Evolutionary conservation across 371 early-diverging fungal genomes (phyloP).

Genomic region (Syncephalastrum racemosum): DNA sequence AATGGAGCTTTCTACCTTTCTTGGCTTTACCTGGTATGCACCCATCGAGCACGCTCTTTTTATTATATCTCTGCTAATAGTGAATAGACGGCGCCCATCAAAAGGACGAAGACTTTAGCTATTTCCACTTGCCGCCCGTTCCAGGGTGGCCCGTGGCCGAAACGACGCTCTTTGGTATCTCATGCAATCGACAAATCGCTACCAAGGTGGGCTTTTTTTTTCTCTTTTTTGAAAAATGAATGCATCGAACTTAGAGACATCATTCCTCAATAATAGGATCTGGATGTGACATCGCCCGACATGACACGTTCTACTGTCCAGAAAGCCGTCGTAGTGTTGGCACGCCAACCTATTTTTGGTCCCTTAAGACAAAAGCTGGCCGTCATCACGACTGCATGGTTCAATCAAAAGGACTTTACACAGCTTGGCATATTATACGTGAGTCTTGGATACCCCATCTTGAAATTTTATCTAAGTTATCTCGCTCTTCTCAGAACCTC

Average conservation of each 20-base stretch:
- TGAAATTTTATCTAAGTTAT: neutral
- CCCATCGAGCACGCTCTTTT: neutral
- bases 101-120: conserved; percentile 81
- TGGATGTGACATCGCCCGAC: conserved; percentile 69
- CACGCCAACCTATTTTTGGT: conserved; percentile 77
- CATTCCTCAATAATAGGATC: conserved; percentile 43
- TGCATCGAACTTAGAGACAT: too few species aligned
- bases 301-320: conserved; percentile 81
- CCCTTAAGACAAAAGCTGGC: conserved; percentile 73
- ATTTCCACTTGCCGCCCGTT: conserved; percentile 84
- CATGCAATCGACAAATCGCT: conserved; percentile 83
- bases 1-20: conserved; percentile 78
- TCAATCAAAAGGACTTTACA: conserved; percentile 79
- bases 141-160: conserved; percentile 61
- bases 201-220: too few species aligned
- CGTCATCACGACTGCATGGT: conserved; percentile 78
- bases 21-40: conserved; percentile 65
- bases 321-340: conserved; percentile 79
- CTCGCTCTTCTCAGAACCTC: conserved; percentile 53
- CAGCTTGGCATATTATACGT: conserved; percentile 73
- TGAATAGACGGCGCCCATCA: conserved; percentile 79
- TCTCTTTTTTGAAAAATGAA: too few species aligned
- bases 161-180: conserved; percentile 78
- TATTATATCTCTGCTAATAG: neutral
- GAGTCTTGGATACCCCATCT: conserved; percentile 9